Conservation (phyloP, 306 rosid species). For the Prunus armeniaca region DNA sequence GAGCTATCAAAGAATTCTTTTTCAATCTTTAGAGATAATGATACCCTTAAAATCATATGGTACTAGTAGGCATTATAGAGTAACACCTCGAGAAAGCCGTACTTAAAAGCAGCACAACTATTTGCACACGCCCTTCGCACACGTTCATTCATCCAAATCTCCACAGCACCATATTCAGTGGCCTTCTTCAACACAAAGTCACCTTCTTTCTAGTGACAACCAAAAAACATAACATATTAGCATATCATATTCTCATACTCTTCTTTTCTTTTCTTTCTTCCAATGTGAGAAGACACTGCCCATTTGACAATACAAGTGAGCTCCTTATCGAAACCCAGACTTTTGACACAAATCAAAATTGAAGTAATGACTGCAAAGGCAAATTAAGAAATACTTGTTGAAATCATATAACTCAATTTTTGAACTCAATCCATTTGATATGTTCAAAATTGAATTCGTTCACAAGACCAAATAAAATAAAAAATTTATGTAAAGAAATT, state of each 20-base stretch:
- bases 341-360: background rate
- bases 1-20: constrained; percentile 3
- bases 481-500: background rate
- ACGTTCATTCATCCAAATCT: constrained; percentile 98
- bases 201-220: constrained; percentile 69
- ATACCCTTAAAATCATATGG: constrained; percentile 22
- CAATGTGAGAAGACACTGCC: background rate
- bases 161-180: constrained; percentile 92
- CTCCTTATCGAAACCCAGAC: too few relatives aligned
- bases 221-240: constrained; percentile 28
- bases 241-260: background rate
- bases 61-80: constrained; percentile 36
- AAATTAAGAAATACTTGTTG: background rate
- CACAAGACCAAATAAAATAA: background rate
- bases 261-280: background rate
- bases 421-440: background rate
- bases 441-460: background rate
- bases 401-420: background rate
- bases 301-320: background rate
- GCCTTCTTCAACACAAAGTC: constrained; percentile 94
- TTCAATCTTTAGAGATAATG: constrained; percentile 16
- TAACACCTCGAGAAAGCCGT: constrained; percentile 93
- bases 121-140: constrained; percentile 93
- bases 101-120: constrained; percentile 86
- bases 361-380: background rate